Base-by-base conservation (phyloP, 2,329 filamentous ascomycete genomes). In the Paraphoma sp. region DNA sequence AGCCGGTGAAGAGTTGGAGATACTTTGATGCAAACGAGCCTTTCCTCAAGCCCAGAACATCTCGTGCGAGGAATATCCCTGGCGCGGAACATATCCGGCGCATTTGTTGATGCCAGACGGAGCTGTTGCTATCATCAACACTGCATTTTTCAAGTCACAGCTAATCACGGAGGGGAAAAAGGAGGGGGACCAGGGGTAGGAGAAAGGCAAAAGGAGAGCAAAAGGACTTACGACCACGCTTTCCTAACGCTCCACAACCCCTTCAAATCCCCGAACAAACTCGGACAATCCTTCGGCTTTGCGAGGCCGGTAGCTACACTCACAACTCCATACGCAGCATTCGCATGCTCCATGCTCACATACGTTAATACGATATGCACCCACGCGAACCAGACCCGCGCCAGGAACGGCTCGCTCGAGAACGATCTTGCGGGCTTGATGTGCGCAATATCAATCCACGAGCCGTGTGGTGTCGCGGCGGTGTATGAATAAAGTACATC, bases 11-110 rank as follows among this genome's bases (percentile, higher is more conserved):
- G 4, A 74, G 64, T 56, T 74, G 71, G 1, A 71, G 17, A 41
- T 74, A 74, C 36, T 66, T 72, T 1, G 69, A 74, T 1, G 52
- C 58, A n/a, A 72, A 72, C 0, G 64, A 62, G 0, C 72, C 71
- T 36, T 67, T 71, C 0, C 38, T 53, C 4, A 73, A 54, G 6
- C 48, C 44, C 1, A 75, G 44, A 0, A 66, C 42, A 45, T 74
- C 59, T 1, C 64, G 57, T 0, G 63, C 62, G 9, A 73, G 16
- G 18, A 53, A 67, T 0, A 63, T 59, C 2, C 62, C 57, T 0
- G 61, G 62, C 1, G 57, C 52, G 1, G 62, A 63, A 51, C 67
- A 69, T 7, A 68, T 52, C 1, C 63, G 60, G 3, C 70, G 62
- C 8, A 59, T 52, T 23, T 63, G 60, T 48, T 72, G 69, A 48